Evolutionary conservation across 129 eudicot species (phyloP), one percentile per base, ranked within the genome.

Genomic region (Arctium lappa): DNA sequence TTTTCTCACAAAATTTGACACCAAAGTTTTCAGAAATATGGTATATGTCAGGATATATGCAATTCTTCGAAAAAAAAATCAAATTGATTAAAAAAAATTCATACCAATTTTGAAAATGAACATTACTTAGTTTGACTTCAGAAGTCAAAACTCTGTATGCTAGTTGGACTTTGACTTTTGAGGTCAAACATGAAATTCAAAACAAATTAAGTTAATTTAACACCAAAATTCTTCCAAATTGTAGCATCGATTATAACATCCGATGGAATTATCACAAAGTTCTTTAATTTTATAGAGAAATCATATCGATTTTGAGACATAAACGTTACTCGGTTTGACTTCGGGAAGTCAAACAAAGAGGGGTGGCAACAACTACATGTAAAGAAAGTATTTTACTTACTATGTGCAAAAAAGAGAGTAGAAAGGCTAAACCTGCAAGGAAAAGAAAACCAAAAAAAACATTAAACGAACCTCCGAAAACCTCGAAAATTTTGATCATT

Each of bases 341-440:
- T 75, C 46, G 27, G 18, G 16, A 76, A n/a, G 36, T 77, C 73
- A 74, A 68, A 78, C 9, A n/a, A 2, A 37, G 80, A 56, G 13
- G 22, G 18, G 31, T 6, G 73, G 31, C 71, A 32, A 33, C 13
- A 44, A 69, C 48, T 80, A n/a, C 48, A 79, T 68, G 22, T 73
- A 74, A 78, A 60, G 72, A 71, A 66, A 30, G 71, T 1, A 46
- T 62, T 48, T 79, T 69, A 89, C 98, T 94, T 87, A 94, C 98
- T 86, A 79, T 94, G 98, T 50, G 98, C 91, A 74, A 89, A 94
- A 79, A 92, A 92, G 40, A 94, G 89, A 40, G 98, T 94, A 65
- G 98, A 94, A 86, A 94, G 86, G 89, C 98, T 94, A 83, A 94
- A 94, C 98, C 98, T 94, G 97, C 78, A 84, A 80, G 27, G 44